Evolutionary conservation across 2,329 filamentous ascomycete species (phyloP), one percentile per base, ranked within the genome.

Genomic region (Paecilomyces niveus): DNA sequence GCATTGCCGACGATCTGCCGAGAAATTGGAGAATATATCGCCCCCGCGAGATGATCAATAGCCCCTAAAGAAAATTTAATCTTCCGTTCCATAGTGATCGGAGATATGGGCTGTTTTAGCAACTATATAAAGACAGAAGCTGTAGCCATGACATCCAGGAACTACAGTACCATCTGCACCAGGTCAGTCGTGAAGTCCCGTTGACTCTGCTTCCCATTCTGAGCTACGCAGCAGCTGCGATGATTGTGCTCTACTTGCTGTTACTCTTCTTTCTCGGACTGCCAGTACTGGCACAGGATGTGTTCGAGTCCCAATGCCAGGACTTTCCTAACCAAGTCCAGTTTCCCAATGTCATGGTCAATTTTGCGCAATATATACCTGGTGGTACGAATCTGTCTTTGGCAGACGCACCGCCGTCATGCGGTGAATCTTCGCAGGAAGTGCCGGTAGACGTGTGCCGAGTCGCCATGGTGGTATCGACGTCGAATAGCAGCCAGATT

Each of bases 401-500:
- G 13, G 39, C 24, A 24, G 54, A 50, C n/a, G 18, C 3, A 26
- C 54, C 54, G 7, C 33, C 54, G 7, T 49, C 33, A 15, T 56
- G 54, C 22, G 54, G 29, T 32, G 39, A 26, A 15, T 15, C 35
- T 4, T 31, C 13, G 7, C 54, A 56, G 39, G 21, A 24, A 9
- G 39, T 56, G 15, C 26, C 49, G 15, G 49, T 33, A 3, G 54
- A 56, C 49, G 49, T 78, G 4, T 80, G 78, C 59, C 74, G 78
- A 8, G 65, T 80, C 22, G 70, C 74, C 2, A 70, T 80, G 56
- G 70, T 69, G 9, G 73, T 80, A 13, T 63, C 68, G 3, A 80
- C 77, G 0, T 77, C 76, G 2, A 69, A 73, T 22, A 71, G 69
- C 31, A 79, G 79, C 11, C 74, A 76, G 39, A 78, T 83, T 32